phyloP scores from a whole-genome alignment of 176 grass and related monocot genomes.

The Carex kokanica region DNA sequence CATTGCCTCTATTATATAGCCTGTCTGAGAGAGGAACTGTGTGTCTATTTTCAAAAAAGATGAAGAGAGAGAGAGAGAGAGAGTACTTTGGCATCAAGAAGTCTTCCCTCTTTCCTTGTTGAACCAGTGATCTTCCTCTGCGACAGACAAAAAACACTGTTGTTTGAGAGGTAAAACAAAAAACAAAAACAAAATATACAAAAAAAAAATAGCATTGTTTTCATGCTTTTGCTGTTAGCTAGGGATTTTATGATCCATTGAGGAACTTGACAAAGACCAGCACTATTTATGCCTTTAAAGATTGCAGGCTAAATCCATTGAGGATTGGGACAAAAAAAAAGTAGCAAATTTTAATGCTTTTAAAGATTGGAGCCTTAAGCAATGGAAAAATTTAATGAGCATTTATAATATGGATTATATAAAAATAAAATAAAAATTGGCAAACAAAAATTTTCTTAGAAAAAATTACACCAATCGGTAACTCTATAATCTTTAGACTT shows the following conservation, averaged over 20 bases:
- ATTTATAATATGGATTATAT: background rate
- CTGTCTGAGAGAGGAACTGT: background rate
- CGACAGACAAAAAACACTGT: conserved; percentile 28
- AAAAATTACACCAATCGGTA: background rate
- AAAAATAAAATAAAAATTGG: background rate
- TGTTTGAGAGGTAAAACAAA: conserved; percentile 27
- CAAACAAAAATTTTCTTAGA: background rate
- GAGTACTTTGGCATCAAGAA: conserved; percentile 73
- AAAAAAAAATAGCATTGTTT: background rate
- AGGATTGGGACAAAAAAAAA: background rate
- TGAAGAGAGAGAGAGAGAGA: conserved; percentile 2
- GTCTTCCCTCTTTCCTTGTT: conserved; percentile 67
- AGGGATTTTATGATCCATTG: background rate
- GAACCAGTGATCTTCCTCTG: conserved; percentile 67
- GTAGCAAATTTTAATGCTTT: background rate
- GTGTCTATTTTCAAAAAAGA: background rate
- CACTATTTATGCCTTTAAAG: background rate
- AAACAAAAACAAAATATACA: background rate
- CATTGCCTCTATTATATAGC: too few relatives aligned
- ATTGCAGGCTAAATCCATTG: background rate
- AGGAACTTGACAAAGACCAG: background rate
- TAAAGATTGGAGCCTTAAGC: background rate
- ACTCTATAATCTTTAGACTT: background rate
- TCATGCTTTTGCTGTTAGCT: background rate
- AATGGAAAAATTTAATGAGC: background rate